Evolutionary conservation across 2,329 filamentous ascomycete species (phyloP).

Genomic region (Colletotrichum sp.): DNA sequence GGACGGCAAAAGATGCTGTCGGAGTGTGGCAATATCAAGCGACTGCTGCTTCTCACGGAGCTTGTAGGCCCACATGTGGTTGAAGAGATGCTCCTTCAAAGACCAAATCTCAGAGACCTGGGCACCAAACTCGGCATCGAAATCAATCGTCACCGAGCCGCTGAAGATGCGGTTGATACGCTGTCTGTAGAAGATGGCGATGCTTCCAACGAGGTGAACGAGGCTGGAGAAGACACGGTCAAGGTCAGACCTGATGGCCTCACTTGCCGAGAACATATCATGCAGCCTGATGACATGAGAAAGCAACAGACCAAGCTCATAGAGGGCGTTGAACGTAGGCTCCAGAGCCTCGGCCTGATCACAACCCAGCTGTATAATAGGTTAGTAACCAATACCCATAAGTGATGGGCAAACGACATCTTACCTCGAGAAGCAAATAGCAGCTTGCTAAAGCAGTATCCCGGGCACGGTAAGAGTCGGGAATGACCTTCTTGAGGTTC

Average conservation of each 20-base stretch:
- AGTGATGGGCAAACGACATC: background rate
- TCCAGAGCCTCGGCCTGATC: slow-evolving; percentile 40
- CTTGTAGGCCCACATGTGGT: slow-evolving; percentile 39
- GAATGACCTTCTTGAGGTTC: slow-evolving; percentile 31
- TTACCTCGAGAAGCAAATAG: slow-evolving; percentile 42
- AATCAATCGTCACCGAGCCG: slow-evolving; percentile 33
- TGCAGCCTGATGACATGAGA: slow-evolving; percentile 40
- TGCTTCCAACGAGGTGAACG: slow-evolving; percentile 36
- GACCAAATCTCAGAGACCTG: slow-evolving; percentile 38
- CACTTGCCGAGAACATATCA: slow-evolving; percentile 35
- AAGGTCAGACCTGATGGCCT: slow-evolving; percentile 33
- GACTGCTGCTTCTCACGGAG: slow-evolving; percentile 29
- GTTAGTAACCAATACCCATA: background rate
- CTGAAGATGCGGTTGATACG: slow-evolving; percentile 33
- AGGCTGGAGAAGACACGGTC: slow-evolving; percentile 39
- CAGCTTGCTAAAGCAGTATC: slow-evolving; percentile 40
- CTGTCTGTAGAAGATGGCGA: slow-evolving; percentile 38
- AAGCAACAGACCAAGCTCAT: slow-evolving; percentile 42
- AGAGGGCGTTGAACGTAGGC: slow-evolving; percentile 42
- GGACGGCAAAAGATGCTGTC: slow-evolving; percentile 32
- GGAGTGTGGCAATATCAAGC: slow-evolving; percentile 32
- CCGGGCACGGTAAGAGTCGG: slow-evolving; percentile 25
- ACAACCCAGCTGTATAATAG: slow-evolving; percentile 36
- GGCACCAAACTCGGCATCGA: slow-evolving; percentile 39
- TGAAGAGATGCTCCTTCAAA: slow-evolving; percentile 34